Percentiles rank a stretch among this genome's conserved stretches.
These are phyloP conservation scores for Talaromyces sp. DNA, from an alignment of 2,329 filamentous ascomycete species.

Conservation along the genomic window DNA sequence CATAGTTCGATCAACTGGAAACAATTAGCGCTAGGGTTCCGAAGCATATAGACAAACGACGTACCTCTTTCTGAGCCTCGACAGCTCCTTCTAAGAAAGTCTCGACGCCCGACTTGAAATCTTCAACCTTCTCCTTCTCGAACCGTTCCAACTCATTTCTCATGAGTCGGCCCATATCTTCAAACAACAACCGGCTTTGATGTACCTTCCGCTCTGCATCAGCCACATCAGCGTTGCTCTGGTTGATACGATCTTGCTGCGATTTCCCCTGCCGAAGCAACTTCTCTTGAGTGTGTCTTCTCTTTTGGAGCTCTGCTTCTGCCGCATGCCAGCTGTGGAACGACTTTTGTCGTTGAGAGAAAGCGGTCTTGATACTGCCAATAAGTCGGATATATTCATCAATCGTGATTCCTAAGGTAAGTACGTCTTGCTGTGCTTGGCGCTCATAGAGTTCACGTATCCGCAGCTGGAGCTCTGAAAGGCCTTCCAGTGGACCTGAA, in stretches of 20 bases:
- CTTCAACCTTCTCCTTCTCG: slow-evolving; percentile 95
- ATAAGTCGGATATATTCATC: slow-evolving; percentile 98
- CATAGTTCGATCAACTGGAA: slow-evolving; percentile 80
- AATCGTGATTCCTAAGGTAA: slow-evolving; percentile 94
- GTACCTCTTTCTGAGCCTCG: slow-evolving; percentile 96
- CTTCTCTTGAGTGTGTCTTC: slow-evolving; percentile 85
- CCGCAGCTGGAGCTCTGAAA: slow-evolving; percentile 89
- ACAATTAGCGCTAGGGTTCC: slow-evolving; percentile 23
- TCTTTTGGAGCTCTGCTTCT: slow-evolving; percentile 85
- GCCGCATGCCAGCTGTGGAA: slow-evolving; percentile 92
- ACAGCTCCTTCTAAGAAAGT: slow-evolving; percentile 96
- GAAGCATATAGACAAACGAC: slow-evolving; percentile 27
- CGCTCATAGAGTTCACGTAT: slow-evolving; percentile 94
- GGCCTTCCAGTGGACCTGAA: slow-evolving; percentile 81
- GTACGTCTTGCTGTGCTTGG: slow-evolving; percentile 92
- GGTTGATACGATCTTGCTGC: slow-evolving; percentile 90
- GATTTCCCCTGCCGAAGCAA: slow-evolving; percentile 90
- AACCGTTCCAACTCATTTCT: slow-evolving; percentile 86
- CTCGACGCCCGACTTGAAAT: slow-evolving; percentile 97
- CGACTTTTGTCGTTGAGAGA: slow-evolving; percentile 86
- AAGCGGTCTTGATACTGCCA: slow-evolving; percentile 89
- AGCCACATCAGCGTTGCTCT: slow-evolving; percentile 87
- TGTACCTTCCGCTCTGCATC: slow-evolving; percentile 93
- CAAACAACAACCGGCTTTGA: slow-evolving; percentile 82
- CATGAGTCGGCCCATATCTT: slow-evolving; percentile 96